phyloP scores from a whole-genome alignment of 768 basidiomycete species.

The Boletus coccyginus region DNA sequence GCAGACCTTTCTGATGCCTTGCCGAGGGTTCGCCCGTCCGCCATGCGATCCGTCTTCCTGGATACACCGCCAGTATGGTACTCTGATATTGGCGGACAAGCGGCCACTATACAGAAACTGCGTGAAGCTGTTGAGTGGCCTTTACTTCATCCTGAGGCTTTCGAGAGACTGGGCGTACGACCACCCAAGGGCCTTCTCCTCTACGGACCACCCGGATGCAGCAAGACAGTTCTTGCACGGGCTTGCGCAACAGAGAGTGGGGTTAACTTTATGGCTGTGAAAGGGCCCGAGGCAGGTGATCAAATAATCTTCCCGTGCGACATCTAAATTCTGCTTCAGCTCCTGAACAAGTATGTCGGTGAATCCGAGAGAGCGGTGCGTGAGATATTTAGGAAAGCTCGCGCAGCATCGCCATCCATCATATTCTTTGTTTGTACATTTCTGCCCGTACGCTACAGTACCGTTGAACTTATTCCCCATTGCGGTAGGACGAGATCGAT shows the following conservation, averaged over 20 bases:
- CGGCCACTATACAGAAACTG: conserved; percentile 75
- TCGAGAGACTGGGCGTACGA: conserved; percentile 80
- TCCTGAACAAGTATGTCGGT: conserved; percentile 95
- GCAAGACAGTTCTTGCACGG: conserved; percentile 90
- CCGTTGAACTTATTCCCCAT: background rate
- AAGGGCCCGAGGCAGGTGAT: conserved; percentile 85
- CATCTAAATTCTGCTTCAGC: conserved; percentile 42
- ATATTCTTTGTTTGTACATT: conserved; percentile 80
- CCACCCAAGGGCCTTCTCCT: conserved; percentile 89
- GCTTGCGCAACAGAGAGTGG: conserved; percentile 93
- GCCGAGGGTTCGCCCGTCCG: conserved; percentile 82
- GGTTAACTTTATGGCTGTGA: conserved; percentile 94
- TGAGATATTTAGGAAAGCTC: conserved; percentile 93
- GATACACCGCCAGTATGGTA: conserved; percentile 82
- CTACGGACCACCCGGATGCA: conserved; percentile 97
- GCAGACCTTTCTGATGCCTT: conserved; percentile 70
- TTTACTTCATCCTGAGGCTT: conserved; percentile 79
- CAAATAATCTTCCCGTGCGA: background rate
- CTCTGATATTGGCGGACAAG: conserved; percentile 88
- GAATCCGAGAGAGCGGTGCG: conserved; percentile 95
- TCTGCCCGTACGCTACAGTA: background rate
- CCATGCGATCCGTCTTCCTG: conserved; percentile 90
- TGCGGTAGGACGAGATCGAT: conserved; percentile 88
- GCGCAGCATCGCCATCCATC: conserved; percentile 91
- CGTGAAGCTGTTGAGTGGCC: conserved; percentile 97